Conservation (phyloP, 345 rosid genomes). For the Pistacia vera region DNA sequence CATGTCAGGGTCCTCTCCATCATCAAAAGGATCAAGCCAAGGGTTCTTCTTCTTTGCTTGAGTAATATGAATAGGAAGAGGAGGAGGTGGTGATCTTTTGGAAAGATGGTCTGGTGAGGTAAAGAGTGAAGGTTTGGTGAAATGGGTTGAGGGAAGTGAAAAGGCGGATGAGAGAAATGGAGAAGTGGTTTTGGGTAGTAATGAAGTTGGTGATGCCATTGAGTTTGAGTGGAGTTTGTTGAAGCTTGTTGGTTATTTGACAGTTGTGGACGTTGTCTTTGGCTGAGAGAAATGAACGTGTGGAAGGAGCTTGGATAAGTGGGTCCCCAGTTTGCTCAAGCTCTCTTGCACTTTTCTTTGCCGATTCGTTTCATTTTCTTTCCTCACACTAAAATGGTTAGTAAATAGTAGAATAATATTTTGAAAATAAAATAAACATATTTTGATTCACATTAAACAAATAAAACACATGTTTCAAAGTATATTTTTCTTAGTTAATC, state of each 20-base stretch:
- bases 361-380: background rate
- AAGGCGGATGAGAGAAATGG: constrained; percentile 51
- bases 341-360: background rate
- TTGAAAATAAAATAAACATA: too few relatives aligned
- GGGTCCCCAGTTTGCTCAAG: constrained; percentile 38
- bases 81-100: constrained; percentile 15
- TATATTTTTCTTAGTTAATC: too few relatives aligned
- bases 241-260: background rate
- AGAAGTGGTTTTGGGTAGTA: constrained; percentile 50
- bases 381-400: background rate
- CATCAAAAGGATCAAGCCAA: constrained; percentile 87
- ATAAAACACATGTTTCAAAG: too few relatives aligned
- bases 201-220: constrained; percentile 59
- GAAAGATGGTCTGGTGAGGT: constrained; percentile 29
- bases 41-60: constrained; percentile 69
- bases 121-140: constrained; percentile 41
- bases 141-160: constrained; percentile 30
- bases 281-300: constrained; percentile 35
- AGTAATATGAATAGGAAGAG: constrained; percentile 24
- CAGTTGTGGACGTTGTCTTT: background rate
- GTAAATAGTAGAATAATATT: too few relatives aligned
- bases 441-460: too few relatives aligned
- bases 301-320: constrained; percentile 69
- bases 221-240: background rate
- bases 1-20: constrained; percentile 67